A percentile compares a stretch with the other conserved stretches of the same genome.
Conservation (phyloP, 768 basidiomycete genomes). For the Lentinula edodes region DNA sequence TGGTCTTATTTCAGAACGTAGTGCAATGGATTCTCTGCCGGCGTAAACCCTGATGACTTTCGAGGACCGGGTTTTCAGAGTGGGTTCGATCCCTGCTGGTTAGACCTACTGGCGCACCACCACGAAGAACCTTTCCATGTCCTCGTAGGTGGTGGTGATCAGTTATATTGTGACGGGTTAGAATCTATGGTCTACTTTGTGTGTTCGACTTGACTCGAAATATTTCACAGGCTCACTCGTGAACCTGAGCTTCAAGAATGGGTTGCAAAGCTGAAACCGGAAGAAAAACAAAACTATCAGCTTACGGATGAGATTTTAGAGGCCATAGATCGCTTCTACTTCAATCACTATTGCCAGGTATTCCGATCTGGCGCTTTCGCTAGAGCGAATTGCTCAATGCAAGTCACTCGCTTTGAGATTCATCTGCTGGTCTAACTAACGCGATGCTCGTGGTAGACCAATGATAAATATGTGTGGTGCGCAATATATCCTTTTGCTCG, state of each 20-base stretch:
- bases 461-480: constrained; percentile 85
- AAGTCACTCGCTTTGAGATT: constrained; percentile 23
- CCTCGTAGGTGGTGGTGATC: constrained; percentile 93
- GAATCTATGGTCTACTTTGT: constrained; percentile 14
- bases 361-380: constrained; percentile 91
- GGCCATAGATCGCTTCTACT: constrained; percentile 84
- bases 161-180: constrained; percentile 81
- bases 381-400: constrained; percentile 88
- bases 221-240: constrained; percentile 55
- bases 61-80: constrained; percentile 71
- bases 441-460: constrained; percentile 38
- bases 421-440: background rate
- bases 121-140: constrained; percentile 76
- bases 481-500: constrained; percentile 13
- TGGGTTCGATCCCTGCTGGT: constrained; percentile 91
- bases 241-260: constrained; percentile 90
- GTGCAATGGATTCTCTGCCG: constrained; percentile 88
- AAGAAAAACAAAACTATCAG: constrained; percentile 51
- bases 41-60: constrained; percentile 87
- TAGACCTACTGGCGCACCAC: constrained; percentile 85
- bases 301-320: constrained; percentile 67
- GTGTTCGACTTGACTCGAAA: background rate
- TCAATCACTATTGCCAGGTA: constrained; percentile 83
- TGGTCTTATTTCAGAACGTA: constrained; percentile 19
- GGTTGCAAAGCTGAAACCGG: constrained; percentile 55